A percentile compares a stretch with the other conserved stretches of the same genome.
phyloP scores from a whole-genome alignment of 495 filamentous ascomycete species.

The Niebla homalea region DNA sequence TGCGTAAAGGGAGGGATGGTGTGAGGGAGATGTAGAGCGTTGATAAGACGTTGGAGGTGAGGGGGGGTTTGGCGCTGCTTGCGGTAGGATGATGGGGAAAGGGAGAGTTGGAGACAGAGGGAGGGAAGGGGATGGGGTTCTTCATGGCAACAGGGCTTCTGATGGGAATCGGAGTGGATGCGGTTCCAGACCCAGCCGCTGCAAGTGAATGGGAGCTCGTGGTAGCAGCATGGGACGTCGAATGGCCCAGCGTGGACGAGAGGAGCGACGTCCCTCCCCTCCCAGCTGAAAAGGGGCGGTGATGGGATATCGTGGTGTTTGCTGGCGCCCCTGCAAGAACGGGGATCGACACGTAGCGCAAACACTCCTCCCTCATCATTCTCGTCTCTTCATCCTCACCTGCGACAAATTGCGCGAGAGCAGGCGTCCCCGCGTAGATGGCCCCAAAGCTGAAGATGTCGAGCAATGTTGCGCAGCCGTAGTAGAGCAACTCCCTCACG shows the following conservation, averaged over 20 bases:
- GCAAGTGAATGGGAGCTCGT: too few relatives aligned
- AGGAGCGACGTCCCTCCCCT: conserved; percentile 53
- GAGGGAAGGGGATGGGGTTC: too few relatives aligned
- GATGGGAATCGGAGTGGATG: too few relatives aligned
- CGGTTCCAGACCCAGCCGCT: too few relatives aligned
- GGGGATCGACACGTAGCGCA: conserved; percentile 48
- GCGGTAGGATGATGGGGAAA: background rate
- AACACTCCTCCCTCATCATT: conserved; percentile 71
- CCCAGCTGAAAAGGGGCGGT: conserved; percentile 35
- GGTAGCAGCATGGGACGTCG: conserved; percentile 56
- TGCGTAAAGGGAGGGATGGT: conserved; percentile 64
- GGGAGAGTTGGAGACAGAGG: too few relatives aligned
- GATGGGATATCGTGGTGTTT: conserved; percentile 50
- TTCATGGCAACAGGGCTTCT: too few relatives aligned
- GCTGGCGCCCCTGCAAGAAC: conserved; percentile 28
- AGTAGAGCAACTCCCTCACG: conserved; percentile 78
- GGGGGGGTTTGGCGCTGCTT: conserved; percentile 5
- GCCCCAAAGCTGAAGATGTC: conserved; percentile 89
- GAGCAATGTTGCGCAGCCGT: conserved; percentile 71
- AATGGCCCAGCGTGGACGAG: conserved; percentile 23
- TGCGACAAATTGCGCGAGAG: conserved; percentile 55
- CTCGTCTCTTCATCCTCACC: conserved; percentile 28
- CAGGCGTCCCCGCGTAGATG: conserved; percentile 73
- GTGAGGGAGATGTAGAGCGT: conserved; percentile 65
- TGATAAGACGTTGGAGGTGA: conserved; percentile 31